phyloP scores from a whole-genome alignment of 805 yeast genomes.

The Metschnikowia borealis region DNA sequence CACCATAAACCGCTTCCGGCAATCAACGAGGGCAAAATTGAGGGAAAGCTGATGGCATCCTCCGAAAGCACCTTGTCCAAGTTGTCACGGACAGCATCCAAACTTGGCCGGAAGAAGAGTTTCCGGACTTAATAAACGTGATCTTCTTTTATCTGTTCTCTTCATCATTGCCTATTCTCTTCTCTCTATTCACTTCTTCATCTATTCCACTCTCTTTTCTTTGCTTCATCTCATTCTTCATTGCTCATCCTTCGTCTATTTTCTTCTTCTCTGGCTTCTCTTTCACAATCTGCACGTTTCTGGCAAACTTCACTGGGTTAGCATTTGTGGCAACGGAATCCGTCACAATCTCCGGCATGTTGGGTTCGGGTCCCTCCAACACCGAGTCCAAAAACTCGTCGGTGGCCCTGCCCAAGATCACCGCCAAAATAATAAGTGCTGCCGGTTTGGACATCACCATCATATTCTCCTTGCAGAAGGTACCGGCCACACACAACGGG shows the following conservation, averaged over 20 bases:
- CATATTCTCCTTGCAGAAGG: constrained; percentile 76
- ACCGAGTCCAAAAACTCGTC: constrained; percentile 43
- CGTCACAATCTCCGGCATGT: constrained; percentile 63
- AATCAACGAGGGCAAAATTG: not conserved
- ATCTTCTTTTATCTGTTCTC: no score
- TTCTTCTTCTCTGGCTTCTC: constrained; percentile 4
- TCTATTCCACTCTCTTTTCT: no score
- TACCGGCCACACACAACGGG: constrained; percentile 82
- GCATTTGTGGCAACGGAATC: constrained; percentile 63
- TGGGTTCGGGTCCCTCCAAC: constrained; percentile 69
- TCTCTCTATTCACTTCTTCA: no score
- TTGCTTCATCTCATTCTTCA: no score
- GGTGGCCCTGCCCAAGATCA: constrained; percentile 52
- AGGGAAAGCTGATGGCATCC: not conserved
- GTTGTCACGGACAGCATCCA: constrained; percentile 34
- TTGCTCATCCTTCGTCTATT: no score
- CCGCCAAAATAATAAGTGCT: constrained; percentile 62
- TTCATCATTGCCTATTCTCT: no score
- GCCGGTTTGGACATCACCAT: constrained; percentile 86
- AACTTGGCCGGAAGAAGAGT: constrained; percentile 21
- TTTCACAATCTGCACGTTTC: constrained; percentile 45
- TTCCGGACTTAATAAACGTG: not conserved
- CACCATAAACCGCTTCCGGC: constrained; percentile 11
- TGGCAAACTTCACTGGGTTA: constrained; percentile 55
- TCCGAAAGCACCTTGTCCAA: constrained; percentile 20